A percentile compares a stretch with the other conserved stretches of the same genome.
These are phyloP conservation scores for Penicillium sp. DNA, from an alignment of 2,329 filamentous ascomycete genomes.

Conservation along the genomic window DNA sequence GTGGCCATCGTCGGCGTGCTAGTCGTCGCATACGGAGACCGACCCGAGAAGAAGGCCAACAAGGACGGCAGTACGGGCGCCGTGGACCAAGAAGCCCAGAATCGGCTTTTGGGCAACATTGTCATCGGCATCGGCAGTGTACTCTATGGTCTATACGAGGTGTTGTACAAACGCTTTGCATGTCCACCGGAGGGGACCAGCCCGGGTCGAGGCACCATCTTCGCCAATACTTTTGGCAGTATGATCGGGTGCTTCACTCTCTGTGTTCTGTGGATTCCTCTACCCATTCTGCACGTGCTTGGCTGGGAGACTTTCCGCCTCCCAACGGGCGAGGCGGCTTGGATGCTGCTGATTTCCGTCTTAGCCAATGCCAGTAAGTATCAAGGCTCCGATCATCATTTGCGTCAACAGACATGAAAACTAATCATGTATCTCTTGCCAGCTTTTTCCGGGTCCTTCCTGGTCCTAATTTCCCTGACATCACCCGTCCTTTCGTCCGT, in stretches of 20 bases:
- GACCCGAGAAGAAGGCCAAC: slow-evolving; percentile 54
- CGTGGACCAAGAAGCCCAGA: slow-evolving; percentile 57
- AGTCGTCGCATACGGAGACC: slow-evolving; percentile 92
- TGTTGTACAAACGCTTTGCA: slow-evolving; percentile 89
- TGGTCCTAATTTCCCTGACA: slow-evolving; percentile 89
- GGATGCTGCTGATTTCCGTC: slow-evolving; percentile 78
- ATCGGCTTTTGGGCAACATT: slow-evolving; percentile 79
- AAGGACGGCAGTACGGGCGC: slow-evolving; percentile 33
- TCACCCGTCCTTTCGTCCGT: slow-evolving; percentile 91
- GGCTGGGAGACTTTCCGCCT: slow-evolving; percentile 82
- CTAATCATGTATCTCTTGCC: slow-evolving; percentile 6
- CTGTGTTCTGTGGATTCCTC: slow-evolving; percentile 83
- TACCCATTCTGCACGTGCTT: slow-evolving; percentile 78
- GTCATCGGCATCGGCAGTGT: slow-evolving; percentile 90
- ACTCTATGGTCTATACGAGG: slow-evolving; percentile 95
- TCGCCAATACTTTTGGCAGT: slow-evolving; percentile 89
- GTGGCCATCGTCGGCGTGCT: slow-evolving; percentile 89
- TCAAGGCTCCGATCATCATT: background rate
- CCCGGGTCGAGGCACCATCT: slow-evolving; percentile 87
- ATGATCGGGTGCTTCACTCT: slow-evolving; percentile 87
- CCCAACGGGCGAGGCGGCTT: slow-evolving; percentile 74
- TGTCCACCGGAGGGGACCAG: slow-evolving; percentile 89
- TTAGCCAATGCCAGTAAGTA: slow-evolving; percentile 76
- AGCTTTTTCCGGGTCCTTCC: slow-evolving; percentile 87
- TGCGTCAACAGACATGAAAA: background rate